A percentile compares a stretch with the other conserved stretches of the same genome.
phyloP scores from a whole-genome alignment of 1,284 basidiomycete species.

The Vanrija sp. region DNA sequence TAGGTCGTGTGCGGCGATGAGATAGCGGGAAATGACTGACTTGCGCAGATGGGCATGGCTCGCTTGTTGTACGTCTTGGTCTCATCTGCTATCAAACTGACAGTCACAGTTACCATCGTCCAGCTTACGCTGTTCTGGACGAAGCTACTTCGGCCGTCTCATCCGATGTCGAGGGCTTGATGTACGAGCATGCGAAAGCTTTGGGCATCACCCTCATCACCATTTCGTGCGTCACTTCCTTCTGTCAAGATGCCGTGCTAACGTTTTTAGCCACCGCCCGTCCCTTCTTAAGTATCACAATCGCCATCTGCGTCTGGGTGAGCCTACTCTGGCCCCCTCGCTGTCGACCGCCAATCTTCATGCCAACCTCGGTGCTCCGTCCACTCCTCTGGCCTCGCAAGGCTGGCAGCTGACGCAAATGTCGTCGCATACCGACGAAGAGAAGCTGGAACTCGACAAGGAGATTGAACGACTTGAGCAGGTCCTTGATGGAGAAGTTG shows the following conservation, averaged over 20 bases:
- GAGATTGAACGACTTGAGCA: slow-evolving; percentile 43
- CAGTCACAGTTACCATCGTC: slow-evolving; percentile 37
- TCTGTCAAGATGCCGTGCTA: slow-evolving; percentile 17
- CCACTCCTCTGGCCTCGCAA: slow-evolving; percentile 27
- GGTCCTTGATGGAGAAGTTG: slow-evolving; percentile 58
- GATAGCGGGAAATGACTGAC: neutral
- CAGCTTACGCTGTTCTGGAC: slow-evolving; percentile 50
- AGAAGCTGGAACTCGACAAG: slow-evolving; percentile 50
- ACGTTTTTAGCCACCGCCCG: slow-evolving; percentile 49
- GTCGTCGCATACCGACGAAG: slow-evolving; percentile 30
- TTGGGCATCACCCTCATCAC: slow-evolving; percentile 90
- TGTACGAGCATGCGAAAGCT: slow-evolving; percentile 93
- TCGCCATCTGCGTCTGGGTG: slow-evolving; percentile 50
- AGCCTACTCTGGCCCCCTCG: slow-evolving; percentile 25
- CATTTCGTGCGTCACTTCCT: slow-evolving; percentile 59
- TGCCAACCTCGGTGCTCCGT: slow-evolving; percentile 32
- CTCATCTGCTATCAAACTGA: neutral
- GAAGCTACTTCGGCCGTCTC: slow-evolving; percentile 96
- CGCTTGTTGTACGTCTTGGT: slow-evolving; percentile 38
- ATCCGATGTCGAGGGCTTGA: slow-evolving; percentile 89
- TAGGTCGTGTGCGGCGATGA: slow-evolving; percentile 40
- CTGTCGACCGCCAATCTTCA: slow-evolving; percentile 16
- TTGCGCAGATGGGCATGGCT: slow-evolving; percentile 60
- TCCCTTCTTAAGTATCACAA: slow-evolving; percentile 56
- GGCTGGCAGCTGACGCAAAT: slow-evolving; percentile 46